A percentile compares a stretch with the other conserved stretches of the same genome.
phyloP scores from a whole-genome alignment of 352 stramenopile genomes.

The Globisporangium barbulae region DNA sequence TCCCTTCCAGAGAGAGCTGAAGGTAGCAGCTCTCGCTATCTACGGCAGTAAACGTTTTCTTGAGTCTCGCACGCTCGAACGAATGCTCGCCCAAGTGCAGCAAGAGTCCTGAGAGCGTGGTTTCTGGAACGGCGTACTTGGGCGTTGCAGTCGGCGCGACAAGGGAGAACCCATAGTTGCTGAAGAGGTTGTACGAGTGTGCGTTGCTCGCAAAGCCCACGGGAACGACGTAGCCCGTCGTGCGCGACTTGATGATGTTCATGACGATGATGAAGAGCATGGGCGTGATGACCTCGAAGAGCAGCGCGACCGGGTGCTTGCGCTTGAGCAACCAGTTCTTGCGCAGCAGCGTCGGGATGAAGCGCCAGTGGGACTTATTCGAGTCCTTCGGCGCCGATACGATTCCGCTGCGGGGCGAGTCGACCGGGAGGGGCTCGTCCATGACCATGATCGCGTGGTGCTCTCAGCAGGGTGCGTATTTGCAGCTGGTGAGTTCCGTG shows the following conservation, averaged over 20 bases:
- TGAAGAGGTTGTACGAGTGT: constrained; percentile 45
- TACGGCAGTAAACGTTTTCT: constrained; percentile 7
- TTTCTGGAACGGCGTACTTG: constrained; percentile 48
- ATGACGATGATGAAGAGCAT: constrained; percentile 61
- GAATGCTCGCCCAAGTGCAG: constrained; percentile 41
- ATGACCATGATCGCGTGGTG: neutral
- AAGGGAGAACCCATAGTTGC: constrained; percentile 26
- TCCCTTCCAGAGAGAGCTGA: constrained; percentile 9
- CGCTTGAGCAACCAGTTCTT: constrained; percentile 84
- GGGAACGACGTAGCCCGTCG: constrained; percentile 27
- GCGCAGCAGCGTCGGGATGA: constrained; percentile 54
- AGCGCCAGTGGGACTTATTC: constrained; percentile 32
- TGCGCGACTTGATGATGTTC: constrained; percentile 45
- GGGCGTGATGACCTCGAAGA: constrained; percentile 61
- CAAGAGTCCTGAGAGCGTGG: constrained; percentile 54
- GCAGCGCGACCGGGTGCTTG: constrained; percentile 40
- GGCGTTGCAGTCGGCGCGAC: constrained; percentile 28
- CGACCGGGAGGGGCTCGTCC: constrained; percentile 9
- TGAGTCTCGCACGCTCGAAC: constrained; percentile 25
- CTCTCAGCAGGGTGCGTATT: no score
- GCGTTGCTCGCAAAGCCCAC: constrained; percentile 31
- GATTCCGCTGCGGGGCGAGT: constrained; percentile 10
- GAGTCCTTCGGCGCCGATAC: neutral
- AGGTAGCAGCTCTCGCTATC: constrained; percentile 4
- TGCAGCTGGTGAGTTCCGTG: neutral